Evolutionary conservation across 345 rosid species (phyloP).

Genomic region (Chamaenerion angustifolium): DNA sequence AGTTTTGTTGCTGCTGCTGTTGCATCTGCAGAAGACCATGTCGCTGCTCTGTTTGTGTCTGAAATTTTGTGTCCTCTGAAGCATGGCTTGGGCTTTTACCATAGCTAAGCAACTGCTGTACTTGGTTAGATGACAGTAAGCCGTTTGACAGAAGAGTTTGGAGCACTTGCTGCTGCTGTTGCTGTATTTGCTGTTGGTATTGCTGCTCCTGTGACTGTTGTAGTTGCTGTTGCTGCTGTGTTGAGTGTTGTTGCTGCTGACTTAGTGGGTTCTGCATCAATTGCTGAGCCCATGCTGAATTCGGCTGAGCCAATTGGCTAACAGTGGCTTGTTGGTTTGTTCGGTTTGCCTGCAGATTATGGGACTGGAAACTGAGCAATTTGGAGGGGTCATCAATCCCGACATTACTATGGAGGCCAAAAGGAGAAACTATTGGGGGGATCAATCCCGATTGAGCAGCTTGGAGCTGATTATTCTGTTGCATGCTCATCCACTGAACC

Average conservation of each 20-base stretch:
- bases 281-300: slow-evolving; percentile 54
- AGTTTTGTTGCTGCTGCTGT: slow-evolving; percentile 32
- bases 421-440: slow-evolving; percentile 49
- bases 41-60: slow-evolving; percentile 56
- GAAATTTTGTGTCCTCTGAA: slow-evolving; percentile 49
- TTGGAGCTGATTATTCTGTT: slow-evolving; percentile 69
- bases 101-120: too few species aligned
- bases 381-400: slow-evolving; percentile 61
- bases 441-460: slow-evolving; percentile 48
- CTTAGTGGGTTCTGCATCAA: slow-evolving; percentile 44
- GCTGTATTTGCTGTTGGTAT: slow-evolving; percentile 22
- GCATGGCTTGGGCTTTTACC: background rate
- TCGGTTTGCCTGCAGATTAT: slow-evolving; percentile 51
- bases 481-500: slow-evolving; percentile 99
- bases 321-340: slow-evolving; percentile 36
- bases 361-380: slow-evolving; percentile 70
- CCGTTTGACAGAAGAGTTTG: background rate
- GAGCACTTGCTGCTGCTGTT: slow-evolving; percentile 4
- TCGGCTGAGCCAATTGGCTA: slow-evolving; percentile 43
- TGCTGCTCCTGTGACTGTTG: slow-evolving; percentile 19
- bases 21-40: slow-evolving; percentile 40
- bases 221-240: slow-evolving; percentile 26
- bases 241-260: slow-evolving; percentile 30
- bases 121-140: too few species aligned
- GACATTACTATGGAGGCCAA: slow-evolving; percentile 42